Conservation (phyloP, 2,329 filamentous ascomycete genomes). For the Fonsecaea nubica region DNA sequence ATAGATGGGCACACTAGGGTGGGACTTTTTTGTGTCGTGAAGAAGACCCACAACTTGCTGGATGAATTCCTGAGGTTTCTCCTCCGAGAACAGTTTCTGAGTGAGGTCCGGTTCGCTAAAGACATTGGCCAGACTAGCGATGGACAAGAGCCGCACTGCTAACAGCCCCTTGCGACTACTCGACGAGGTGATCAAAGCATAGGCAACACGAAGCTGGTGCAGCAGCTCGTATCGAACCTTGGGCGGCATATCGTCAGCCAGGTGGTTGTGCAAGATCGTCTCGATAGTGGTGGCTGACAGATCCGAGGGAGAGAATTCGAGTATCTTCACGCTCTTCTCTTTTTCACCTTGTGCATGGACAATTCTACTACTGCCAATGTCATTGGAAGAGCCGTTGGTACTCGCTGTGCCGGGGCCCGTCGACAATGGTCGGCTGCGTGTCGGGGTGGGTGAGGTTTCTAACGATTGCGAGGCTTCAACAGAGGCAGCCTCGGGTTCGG, state of each 20-base stretch:
- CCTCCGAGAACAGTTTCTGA: conserved; percentile 83
- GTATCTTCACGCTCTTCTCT: conserved; percentile 13
- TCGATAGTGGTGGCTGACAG: conserved; percentile 42
- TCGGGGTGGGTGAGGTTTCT: conserved; percentile 72
- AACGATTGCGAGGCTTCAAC: conserved; percentile 43
- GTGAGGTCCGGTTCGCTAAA: conserved; percentile 82
- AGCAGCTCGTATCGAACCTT: conserved; percentile 83
- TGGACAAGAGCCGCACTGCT: conserved; percentile 80
- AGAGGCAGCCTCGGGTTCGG: conserved; percentile 37
- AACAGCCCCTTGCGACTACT: conserved; percentile 76
- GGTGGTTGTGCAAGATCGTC: conserved; percentile 47
- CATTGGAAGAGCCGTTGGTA: conserved; percentile 44
- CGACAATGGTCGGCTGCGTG: conserved; percentile 72
- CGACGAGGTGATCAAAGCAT: conserved; percentile 72
- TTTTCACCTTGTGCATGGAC: neutral
- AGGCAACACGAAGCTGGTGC: conserved; percentile 80
- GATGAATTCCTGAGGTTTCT: conserved; percentile 84
- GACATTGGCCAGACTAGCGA: conserved; percentile 90
- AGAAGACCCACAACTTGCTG: conserved; percentile 93
- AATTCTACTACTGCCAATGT: conserved; percentile 58
- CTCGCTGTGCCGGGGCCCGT: conserved; percentile 57
- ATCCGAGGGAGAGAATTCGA: conserved; percentile 35
- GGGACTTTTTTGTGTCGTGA: conserved; percentile 76
- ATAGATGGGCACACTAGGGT: conserved; percentile 71
- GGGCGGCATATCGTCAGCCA: conserved; percentile 69